phyloP scores from a whole-genome alignment of 495 filamentous ascomycete species.

The Penicillium riverlandense region DNA sequence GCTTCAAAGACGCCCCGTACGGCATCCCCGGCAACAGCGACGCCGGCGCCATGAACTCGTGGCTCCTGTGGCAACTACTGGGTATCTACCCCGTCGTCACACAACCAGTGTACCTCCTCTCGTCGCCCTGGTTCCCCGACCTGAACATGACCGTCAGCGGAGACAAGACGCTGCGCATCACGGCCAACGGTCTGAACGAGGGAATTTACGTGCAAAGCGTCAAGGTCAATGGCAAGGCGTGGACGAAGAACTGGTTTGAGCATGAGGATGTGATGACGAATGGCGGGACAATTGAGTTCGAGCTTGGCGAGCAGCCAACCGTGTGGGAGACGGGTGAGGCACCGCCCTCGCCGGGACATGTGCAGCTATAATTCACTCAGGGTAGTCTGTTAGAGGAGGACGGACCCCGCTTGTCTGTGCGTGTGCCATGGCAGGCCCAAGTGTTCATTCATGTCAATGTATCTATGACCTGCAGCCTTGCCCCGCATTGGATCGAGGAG shows the following conservation, averaged over 20 bases:
- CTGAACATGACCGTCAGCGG: conserved; percentile 49
- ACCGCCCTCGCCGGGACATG: conserved; percentile 44
- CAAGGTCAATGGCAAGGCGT: conserved; percentile 23
- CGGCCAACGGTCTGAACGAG: conserved; percentile 40
- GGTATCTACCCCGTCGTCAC: conserved; percentile 61
- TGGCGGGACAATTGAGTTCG: conserved; percentile 57
- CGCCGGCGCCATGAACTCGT: conserved; percentile 64
- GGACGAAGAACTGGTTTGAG: conserved; percentile 51
- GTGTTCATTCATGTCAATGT: no score
- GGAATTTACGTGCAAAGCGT: conserved; percentile 49
- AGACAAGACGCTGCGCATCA: conserved; percentile 50
- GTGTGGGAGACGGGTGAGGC: conserved; percentile 51
- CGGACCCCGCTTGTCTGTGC: no score
- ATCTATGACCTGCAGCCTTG: no score
- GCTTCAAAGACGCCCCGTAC: conserved; percentile 30
- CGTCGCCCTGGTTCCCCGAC: conserved; percentile 54
- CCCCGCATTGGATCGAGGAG: no score
- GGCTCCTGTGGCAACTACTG: conserved; percentile 65
- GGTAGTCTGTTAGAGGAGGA: no score
- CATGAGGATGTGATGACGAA: conserved; percentile 58
- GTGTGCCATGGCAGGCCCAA: no score
- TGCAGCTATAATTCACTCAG: background rate
- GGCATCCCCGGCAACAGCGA: conserved; percentile 64
- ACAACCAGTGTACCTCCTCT: conserved; percentile 58
- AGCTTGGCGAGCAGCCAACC: conserved; percentile 43